Base-by-base conservation (phyloP, 2,329 filamentous ascomycete species). In the Blastomyces parvus region DNA sequence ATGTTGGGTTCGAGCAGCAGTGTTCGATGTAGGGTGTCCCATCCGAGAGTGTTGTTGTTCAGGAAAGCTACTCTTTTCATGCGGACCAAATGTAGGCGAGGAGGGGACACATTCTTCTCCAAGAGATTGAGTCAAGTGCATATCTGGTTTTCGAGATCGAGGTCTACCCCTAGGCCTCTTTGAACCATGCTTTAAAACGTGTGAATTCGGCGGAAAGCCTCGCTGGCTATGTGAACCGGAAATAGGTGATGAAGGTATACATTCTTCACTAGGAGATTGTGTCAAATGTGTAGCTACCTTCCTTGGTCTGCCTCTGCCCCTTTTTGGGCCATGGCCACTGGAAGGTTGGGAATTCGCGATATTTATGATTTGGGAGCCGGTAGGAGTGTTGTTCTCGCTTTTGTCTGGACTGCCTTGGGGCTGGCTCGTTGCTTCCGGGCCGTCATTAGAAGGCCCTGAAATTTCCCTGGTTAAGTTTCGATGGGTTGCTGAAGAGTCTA, bases 401-500 rank as follows among this genome's bases (percentile, higher is more conserved):
- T 42, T n/a, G 17, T 40, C 25, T 7, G 33, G 17, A 5, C 33
- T 63, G 33, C 62, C 44, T 27, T 58, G 64, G 56, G 25, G 22
- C 5, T 14, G 57, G 14, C 33, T 59, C 25, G 22, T 13, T 36
- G 27, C 4, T 46, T 59, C 40, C 57, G 48, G 42, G 25, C 57
- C 48, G 2, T 2, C 30, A 17, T 40, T 19, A 27, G 17, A 2
- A 19, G 17, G 17, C 14, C 40, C 42, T 42, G 57, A 42, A 46
- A 46, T 25, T 22, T 46, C 42, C 19, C 17, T 30, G 33, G 33
- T 17, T 3, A 25, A 33, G 40, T 19, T 48, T 59, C 38, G 64
- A 40, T 62, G 65, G 27, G 64, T 62, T 33, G 67, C 64, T 46
- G 65, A 66, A 46, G 65, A 65, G 48, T 72, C 67, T 30, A 75